Conservation (phyloP, 2,329 filamentous ascomycete species). For the Aureobasidium sp. region DNA sequence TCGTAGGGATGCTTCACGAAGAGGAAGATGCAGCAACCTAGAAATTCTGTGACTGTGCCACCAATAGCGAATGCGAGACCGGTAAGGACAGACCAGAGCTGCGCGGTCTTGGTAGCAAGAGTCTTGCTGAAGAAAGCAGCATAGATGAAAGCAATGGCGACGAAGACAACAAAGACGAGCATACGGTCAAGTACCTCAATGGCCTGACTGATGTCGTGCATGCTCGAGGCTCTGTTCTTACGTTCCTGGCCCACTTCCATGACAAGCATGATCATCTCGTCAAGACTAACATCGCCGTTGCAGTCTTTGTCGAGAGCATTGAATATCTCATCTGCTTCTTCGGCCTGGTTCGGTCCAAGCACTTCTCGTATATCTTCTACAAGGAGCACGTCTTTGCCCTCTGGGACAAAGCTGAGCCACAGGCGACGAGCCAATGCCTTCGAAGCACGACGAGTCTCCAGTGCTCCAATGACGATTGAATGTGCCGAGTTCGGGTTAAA, state of each 20-base stretch:
- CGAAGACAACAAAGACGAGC: slow-evolving; percentile 25
- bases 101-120: slow-evolving; percentile 22
- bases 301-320: slow-evolving; percentile 26
- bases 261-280: slow-evolving; percentile 29
- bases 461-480: slow-evolving; percentile 25
- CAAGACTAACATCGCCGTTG: slow-evolving; percentile 30
- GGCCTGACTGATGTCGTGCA: slow-evolving; percentile 30
- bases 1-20: slow-evolving; percentile 87
- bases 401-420: slow-evolving; percentile 28
- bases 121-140: slow-evolving; percentile 27
- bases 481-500: slow-evolving; percentile 46
- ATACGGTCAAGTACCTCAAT: slow-evolving; percentile 30
- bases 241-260: slow-evolving; percentile 25
- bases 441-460: slow-evolving; percentile 24
- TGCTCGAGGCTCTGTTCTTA: slow-evolving; percentile 26
- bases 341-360: slow-evolving; percentile 22
- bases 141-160: slow-evolving; percentile 28
- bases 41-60: slow-evolving; percentile 78
- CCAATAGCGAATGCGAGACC: slow-evolving; percentile 68
- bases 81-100: slow-evolving; percentile 24
- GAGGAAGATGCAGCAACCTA: slow-evolving; percentile 90
- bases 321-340: slow-evolving; percentile 28
- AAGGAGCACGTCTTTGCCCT: slow-evolving; percentile 23
- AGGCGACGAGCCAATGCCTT: slow-evolving; percentile 29
- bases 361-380: slow-evolving; percentile 25